phyloP scores from a whole-genome alignment of 192 early-diverging fungal genomes.

The Chytriomyces hyalinus region DNA sequence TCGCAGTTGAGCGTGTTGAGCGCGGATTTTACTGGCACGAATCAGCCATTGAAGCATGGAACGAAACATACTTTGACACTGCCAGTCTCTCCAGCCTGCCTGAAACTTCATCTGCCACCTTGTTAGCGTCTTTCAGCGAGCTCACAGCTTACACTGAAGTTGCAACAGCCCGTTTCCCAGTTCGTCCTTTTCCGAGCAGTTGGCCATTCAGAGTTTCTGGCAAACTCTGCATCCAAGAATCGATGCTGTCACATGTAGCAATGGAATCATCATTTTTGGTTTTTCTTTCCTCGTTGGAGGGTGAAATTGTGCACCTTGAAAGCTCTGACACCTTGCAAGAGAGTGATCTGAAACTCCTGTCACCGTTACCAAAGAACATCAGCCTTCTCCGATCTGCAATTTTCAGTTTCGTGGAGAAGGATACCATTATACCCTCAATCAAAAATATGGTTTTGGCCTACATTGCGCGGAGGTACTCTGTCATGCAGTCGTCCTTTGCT shows the following conservation, averaged over 20 bases:
- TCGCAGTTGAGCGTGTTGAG: slow-evolving; percentile 40
- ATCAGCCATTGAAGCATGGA: neutral
- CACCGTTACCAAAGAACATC: neutral
- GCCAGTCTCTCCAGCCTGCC: neutral
- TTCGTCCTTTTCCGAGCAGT: neutral
- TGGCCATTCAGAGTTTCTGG: slow-evolving; percentile 43
- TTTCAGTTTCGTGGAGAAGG: slow-evolving; percentile 18
- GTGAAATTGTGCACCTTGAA: neutral
- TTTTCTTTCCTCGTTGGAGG: slow-evolving; percentile 9
- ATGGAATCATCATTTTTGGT: slow-evolving; percentile 62
- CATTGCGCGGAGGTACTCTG: too few species aligned
- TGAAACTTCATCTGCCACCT: neutral
- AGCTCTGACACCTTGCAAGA: too few species aligned
- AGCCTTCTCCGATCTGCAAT: slow-evolving; percentile 5
- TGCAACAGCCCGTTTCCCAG: neutral
- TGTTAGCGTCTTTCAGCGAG: too few species aligned
- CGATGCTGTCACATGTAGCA: slow-evolving; percentile 56
- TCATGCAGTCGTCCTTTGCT: too few species aligned
- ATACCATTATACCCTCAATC: too few species aligned
- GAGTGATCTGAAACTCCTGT: neutral
- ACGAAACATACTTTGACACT: slow-evolving; percentile 11
- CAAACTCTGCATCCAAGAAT: slow-evolving; percentile 60
- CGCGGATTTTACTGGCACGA: slow-evolving; percentile 31
- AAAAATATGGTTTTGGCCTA: too few species aligned
- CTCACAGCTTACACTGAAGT: neutral